Evolutionary conservation across 2,329 filamentous ascomycete species (phyloP), one percentile per base, ranked within the genome.

Genomic region (Fusarium stilboides): DNA sequence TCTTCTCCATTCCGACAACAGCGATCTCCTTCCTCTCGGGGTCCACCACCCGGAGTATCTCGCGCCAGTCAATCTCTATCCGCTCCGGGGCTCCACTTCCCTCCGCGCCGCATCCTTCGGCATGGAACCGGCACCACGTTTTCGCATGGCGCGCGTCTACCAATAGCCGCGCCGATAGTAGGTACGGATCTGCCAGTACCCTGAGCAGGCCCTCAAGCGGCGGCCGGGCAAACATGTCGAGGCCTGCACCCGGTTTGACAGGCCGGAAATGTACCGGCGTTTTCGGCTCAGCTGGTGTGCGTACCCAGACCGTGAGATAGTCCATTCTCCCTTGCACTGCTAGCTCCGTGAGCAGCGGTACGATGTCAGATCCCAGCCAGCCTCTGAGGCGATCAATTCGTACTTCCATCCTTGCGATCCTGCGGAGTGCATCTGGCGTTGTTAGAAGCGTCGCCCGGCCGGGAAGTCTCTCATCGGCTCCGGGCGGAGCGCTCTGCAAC

Each of bases 171-270:
- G 80, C 81, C 42, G 66, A 76, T 47, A 81, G 74, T 36, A 86
- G 74, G 46, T 84, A 80, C 47, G 84, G 84, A 59, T 86, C 84
- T 42, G 78, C 74, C 55, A 86, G 70, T 19, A 86, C 72, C 52
- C 75, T 74, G 45, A 85, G 68, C 10, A 86, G 67, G 4, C 79
- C 77, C 57, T 70, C 71, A 24, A 79, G 57, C 71, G 79, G 72
- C 22, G 75, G 72, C 43, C 73, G 72, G n/a, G 65, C 55, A 49
- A 78, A 77, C 26, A 76, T 67, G 42, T 52, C 54, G 15, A 68
- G 43, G 34, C 66, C 71, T 22, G 46, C 51, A 22, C 39, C 51
- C 14, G 62, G 62, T 45, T 65, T 65, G 36, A n/a, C 46, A 47
- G 46, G 36, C n/a, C 37, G 53, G 24, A 31, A 40, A 49, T 50